Conservation (phyloP, 140 eudicot genomes). For the Flaveria floridana region DNA sequence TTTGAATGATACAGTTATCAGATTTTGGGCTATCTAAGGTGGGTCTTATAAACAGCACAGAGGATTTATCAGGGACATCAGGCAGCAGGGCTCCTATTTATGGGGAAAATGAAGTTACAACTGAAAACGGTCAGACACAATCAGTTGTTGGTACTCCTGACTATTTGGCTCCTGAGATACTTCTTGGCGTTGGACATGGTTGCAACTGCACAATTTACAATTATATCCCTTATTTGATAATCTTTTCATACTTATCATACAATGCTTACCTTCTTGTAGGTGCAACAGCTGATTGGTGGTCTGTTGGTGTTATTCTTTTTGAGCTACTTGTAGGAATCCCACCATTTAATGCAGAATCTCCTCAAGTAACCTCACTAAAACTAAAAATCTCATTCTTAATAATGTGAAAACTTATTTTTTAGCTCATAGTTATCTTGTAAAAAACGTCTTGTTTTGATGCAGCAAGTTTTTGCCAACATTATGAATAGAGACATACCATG, state of each 20-base stretch:
- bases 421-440: conserved; percentile 10
- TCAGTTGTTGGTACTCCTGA: conserved; percentile 99
- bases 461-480: conserved; percentile 93
- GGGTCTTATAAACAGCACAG: conserved; percentile 96
- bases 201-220: conserved; percentile 26
- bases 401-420: background rate
- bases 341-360: conserved; percentile 91
- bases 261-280: conserved; percentile 46
- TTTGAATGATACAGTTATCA: conserved; percentile 66
- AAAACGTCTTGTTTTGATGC: conserved; percentile 36
- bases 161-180: conserved; percentile 98
- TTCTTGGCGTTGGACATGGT: conserved; percentile 99
- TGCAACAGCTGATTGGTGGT: conserved; percentile 99
- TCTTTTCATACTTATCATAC: conserved; percentile 20
- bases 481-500: conserved; percentile 94
- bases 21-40: conserved; percentile 99
- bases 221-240: background rate
- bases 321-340: conserved; percentile 97
- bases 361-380: conserved; percentile 52
- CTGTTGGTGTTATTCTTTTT: conserved; percentile 95
- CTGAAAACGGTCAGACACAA: conserved; percentile 69
- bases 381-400: background rate
- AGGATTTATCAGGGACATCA: conserved; percentile 82
- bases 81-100: conserved; percentile 44
- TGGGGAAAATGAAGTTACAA: conserved; percentile 52